Evolutionary conservation across 345 rosid species (phyloP), one percentile per base, ranked within the genome.

Genomic region (Lepidium africanum): DNA sequence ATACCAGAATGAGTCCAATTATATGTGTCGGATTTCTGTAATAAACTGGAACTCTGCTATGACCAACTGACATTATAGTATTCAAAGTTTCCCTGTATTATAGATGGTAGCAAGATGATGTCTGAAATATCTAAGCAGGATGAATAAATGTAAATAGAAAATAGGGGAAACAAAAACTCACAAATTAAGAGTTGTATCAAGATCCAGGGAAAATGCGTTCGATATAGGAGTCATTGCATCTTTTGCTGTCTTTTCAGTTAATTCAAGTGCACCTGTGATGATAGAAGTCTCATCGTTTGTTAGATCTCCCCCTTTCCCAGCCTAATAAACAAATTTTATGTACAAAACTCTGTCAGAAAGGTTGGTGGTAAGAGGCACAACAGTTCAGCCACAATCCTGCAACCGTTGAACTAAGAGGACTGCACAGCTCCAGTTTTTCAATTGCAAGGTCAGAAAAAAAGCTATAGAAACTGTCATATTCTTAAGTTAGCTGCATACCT

Each of bases 201-300:
- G 85, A 83, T 90, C 98, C 76, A 93, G 98, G 73, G 98, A 87
- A 84, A 93, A 93, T 70, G 97, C 97, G 72, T 88, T 93, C 46
- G 91, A 81, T 72, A 93, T 90, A 58, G 92, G 87, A 53, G 94
- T 90, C 98, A 93, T 93, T 48, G 98, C 98, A 85, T 86, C 82
- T 81, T 85, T 85, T 46, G 94, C 97, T 12, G 94, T 86, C 84
- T 87, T 93, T 76, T 80, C 92, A 3, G 98, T 93, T 84, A 93
- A 67, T 70, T 93, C 94, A 76, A 93, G 97, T 67, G 98, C 98
- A 53, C 98, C 98, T 52, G 96, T 78, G 57, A 92, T 93, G 74
- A 93, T 93, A 38, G 97, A 86, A 40, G 98, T 90, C 85, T 93
- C 98, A 79, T 93, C 96, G 58, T 76, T 90, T 9, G 96, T 93